phyloP scores from a whole-genome alignment of 2,329 filamentous ascomycete genomes.

The Raffaelea albimanens region DNA sequence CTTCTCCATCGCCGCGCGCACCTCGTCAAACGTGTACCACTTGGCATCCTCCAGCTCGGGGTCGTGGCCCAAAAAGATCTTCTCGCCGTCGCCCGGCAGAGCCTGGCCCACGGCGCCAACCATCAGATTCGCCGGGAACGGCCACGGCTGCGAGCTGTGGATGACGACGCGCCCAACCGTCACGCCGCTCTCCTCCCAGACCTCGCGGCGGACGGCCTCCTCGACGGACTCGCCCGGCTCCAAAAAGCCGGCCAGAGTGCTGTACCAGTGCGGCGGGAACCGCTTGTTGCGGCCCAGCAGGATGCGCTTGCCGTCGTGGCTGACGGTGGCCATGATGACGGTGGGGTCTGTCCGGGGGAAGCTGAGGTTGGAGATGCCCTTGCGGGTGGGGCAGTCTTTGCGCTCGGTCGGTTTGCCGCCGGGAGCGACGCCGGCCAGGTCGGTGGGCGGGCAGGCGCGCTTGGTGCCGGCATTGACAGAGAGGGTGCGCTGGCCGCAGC shows the following conservation, averaged over 20 bases:
- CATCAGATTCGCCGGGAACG: conserved; percentile 77
- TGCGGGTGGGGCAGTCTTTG: conserved; percentile 68
- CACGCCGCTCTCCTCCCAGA: conserved; percentile 80
- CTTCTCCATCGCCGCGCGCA: conserved; percentile 60
- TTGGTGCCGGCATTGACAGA: conserved; percentile 74
- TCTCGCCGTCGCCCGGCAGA: conserved; percentile 63
- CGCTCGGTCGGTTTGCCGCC: conserved; percentile 41
- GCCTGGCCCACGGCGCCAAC: conserved; percentile 84
- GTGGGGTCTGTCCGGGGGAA: conserved; percentile 92
- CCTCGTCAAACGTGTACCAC: conserved; percentile 79
- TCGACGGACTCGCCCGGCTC: conserved; percentile 80
- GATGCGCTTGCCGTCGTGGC: conserved; percentile 63
- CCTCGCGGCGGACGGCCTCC: conserved; percentile 73
- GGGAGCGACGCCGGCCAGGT: conserved; percentile 41
- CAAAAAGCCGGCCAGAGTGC: conserved; percentile 77
- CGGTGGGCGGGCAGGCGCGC: conserved; percentile 65
- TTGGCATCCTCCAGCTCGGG: conserved; percentile 82
- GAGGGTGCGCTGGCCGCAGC: conserved; percentile 76
- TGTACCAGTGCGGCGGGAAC: conserved; percentile 81
- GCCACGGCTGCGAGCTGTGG: conserved; percentile 81
- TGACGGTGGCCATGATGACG: conserved; percentile 90
- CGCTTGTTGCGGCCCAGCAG: conserved; percentile 78
- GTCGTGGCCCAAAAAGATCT: conserved; percentile 75
- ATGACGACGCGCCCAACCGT: conserved; percentile 67
- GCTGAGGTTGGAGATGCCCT: conserved; percentile 77